A percentile compares a stretch with the other conserved stretches of the same genome.
Conservation (phyloP, 352 stramenopile genomes). For the Globisporangium cylindrosporum region DNA sequence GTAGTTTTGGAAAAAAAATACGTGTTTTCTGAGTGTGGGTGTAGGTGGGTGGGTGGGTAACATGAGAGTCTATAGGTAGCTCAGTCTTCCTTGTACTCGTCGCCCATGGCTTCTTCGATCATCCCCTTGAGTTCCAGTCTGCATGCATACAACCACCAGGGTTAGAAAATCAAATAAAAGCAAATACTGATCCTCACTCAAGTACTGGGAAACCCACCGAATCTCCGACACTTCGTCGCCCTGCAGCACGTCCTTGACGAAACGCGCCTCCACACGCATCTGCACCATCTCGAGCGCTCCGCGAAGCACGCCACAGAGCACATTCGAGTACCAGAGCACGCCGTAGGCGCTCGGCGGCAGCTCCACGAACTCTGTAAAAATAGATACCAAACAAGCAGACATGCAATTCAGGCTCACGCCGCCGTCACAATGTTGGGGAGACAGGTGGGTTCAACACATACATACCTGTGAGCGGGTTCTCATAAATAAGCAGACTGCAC, state of each 20-base stretch:
- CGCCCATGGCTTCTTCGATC: constrained; percentile 86
- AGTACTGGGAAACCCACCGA: constrained; percentile 31
- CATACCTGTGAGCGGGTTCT: constrained; percentile 92
- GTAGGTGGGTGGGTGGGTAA: not conserved
- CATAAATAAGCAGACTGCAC: constrained; percentile 94
- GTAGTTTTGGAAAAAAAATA: too few species aligned
- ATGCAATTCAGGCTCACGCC: not conserved
- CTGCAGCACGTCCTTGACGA: constrained; percentile 85
- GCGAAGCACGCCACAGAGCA: constrained; percentile 95
- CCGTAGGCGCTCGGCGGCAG: constrained; percentile 85
- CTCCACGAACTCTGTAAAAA: constrained; percentile 83
- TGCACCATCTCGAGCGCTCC: constrained; percentile 96
- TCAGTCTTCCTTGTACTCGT: constrained; percentile 89
- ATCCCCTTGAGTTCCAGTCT: constrained; percentile 87
- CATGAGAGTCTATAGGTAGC: not conserved
- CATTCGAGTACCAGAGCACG: constrained; percentile 95
- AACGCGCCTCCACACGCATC: constrained; percentile 82
- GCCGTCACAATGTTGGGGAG: too few species aligned
- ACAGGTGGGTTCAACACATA: not conserved
- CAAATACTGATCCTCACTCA: not conserved
- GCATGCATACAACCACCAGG: not conserved
- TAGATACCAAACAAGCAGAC: constrained; percentile 4
- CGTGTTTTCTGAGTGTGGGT: not conserved
- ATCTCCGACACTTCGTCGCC: constrained; percentile 87
- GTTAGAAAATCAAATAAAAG: too few species aligned